Base-by-base conservation (phyloP, 225 moss, liverwort and hornwort species). In the Polytrichum formosum region DNA sequence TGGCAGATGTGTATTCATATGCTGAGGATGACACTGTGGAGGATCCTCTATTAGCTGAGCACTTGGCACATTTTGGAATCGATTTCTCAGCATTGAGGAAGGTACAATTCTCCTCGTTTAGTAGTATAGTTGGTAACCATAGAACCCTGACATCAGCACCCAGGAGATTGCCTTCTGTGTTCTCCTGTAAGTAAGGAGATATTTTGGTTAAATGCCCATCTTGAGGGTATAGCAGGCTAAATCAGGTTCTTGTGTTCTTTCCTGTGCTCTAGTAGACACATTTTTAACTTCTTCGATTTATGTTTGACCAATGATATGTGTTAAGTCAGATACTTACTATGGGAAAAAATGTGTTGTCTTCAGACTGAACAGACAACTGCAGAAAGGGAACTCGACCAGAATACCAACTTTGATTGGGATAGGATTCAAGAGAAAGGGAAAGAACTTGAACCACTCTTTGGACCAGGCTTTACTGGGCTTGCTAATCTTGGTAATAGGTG, bases 321-420 rank as follows among this genome's bases (percentile, higher is more conserved):
- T 19, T 64, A 18, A 28, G 8, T 21, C 1, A n/a, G 22, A 31
- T 18, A 17, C 27, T 18, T 20, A 25, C 29, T 22, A 25, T n/a
- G n/a, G 21, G 6, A 28, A 54, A 9, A 7, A 55, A 46, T 16
- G 46, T 68, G 1, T 25, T 28, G 3, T 73, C 17, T 72, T 77
- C 91, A 98, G 97, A 99, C 98, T 35, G 98, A 99, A 85, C 88
- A 92, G 98, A 99, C 98, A 75, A 99, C 98, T 66, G 98, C 98
- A 54, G 98, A 99, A 69, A 88, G 91, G 76, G 98, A 99, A 77
- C 75, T 99, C 10, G 98, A 99, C 75, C 98, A 99, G 78, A 99
- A 99, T 70, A 94, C 91, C 10, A 94, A 94, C 73, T 99, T 99
- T 63, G 98, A 99, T 74, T 99, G 98, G 98, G 89, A 99, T 76